A percentile compares a stretch with the other conserved stretches of the same genome.
Conservation (phyloP, 2,329 filamentous ascomycete genomes). For the Chalara sp. region DNA sequence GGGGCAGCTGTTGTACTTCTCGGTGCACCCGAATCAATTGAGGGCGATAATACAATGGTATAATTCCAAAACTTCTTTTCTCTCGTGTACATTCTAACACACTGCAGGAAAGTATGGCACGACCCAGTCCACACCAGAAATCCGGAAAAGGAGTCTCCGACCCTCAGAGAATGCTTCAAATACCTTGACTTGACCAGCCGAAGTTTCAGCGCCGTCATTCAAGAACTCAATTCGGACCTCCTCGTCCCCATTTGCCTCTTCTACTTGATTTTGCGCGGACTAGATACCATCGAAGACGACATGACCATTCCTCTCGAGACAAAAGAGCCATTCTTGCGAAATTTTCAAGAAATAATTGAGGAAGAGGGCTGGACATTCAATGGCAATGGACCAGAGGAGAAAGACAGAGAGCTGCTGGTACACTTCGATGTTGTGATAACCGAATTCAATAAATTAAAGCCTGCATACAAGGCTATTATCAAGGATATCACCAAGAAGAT, state of each 20-base stretch:
- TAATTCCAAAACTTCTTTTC: neutral
- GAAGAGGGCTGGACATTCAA: slow-evolving; percentile 86
- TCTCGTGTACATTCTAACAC: slow-evolving; percentile 9
- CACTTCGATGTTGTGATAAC: slow-evolving; percentile 82
- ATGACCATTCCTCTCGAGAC: slow-evolving; percentile 78
- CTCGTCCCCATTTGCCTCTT: slow-evolving; percentile 85
- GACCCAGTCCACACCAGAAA: slow-evolving; percentile 85
- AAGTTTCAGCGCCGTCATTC: slow-evolving; percentile 87
- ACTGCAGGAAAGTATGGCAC: slow-evolving; percentile 86
- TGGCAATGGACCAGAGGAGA: slow-evolving; percentile 83
- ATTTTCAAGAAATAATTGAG: slow-evolving; percentile 74
- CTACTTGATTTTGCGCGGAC: slow-evolving; percentile 83
- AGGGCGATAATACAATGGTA: slow-evolving; percentile 87
- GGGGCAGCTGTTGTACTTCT: slow-evolving; percentile 58
- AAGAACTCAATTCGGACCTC: slow-evolving; percentile 91
- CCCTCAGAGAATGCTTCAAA: slow-evolving; percentile 76
- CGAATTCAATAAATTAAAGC: slow-evolving; percentile 85
- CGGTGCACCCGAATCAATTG: slow-evolving; percentile 70
- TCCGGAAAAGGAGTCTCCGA: slow-evolving; percentile 63
- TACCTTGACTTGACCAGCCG: slow-evolving; percentile 84
- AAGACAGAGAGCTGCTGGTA: slow-evolving; percentile 85
- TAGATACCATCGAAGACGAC: slow-evolving; percentile 99
- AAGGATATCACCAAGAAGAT: slow-evolving; percentile 89
- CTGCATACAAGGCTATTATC: slow-evolving; percentile 77
- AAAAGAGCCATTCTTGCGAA: slow-evolving; percentile 80